Percentiles rank a stretch among this genome's conserved stretches.
phyloP scores from a whole-genome alignment of 257 asterid species.

The Fraxinus americana region DNA sequence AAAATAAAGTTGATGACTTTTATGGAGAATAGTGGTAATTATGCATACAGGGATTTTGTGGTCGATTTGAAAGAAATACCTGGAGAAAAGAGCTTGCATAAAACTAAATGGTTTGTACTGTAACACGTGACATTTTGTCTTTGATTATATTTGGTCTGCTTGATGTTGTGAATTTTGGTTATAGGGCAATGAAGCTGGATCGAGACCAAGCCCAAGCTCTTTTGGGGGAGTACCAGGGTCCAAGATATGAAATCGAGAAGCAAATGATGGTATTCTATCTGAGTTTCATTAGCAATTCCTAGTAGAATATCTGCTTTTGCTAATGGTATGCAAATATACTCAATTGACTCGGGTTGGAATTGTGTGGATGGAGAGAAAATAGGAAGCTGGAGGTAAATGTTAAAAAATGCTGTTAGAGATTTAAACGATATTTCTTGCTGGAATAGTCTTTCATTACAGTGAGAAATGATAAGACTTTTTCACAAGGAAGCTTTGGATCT shows the following conservation, averaged over 20 bases:
- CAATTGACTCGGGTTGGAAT: constrained; percentile 13
- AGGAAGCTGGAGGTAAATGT: not conserved
- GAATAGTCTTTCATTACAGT: not conserved
- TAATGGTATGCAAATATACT: not conserved
- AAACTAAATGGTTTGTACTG: constrained; percentile 79
- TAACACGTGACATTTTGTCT: constrained; percentile 11
- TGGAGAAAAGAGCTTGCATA: constrained; percentile 80
- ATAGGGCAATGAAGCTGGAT: constrained; percentile 78
- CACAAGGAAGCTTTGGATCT: not conserved
- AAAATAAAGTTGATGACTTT: constrained; percentile 75
- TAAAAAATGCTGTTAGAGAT: not conserved
- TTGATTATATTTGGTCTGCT: constrained; percentile 16
- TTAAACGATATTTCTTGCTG: not conserved
- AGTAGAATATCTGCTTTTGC: not conserved
- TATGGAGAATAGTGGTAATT: constrained; percentile 57
- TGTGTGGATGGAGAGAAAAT: constrained; percentile 12
- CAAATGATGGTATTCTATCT: constrained; percentile 62
- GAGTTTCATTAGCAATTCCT: not conserved
- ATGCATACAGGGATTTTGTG: constrained; percentile 53
- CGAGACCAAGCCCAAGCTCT: constrained; percentile 58
- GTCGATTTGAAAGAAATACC: constrained; percentile 91
- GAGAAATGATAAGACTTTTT: not conserved
- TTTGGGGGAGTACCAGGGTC: constrained; percentile 68
- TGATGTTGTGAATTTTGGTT: constrained; percentile 25
- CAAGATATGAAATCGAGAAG: constrained; percentile 81